phyloP scores from a whole-genome alignment of 169 alveolate genomes.

The Neospora caninum region DNA sequence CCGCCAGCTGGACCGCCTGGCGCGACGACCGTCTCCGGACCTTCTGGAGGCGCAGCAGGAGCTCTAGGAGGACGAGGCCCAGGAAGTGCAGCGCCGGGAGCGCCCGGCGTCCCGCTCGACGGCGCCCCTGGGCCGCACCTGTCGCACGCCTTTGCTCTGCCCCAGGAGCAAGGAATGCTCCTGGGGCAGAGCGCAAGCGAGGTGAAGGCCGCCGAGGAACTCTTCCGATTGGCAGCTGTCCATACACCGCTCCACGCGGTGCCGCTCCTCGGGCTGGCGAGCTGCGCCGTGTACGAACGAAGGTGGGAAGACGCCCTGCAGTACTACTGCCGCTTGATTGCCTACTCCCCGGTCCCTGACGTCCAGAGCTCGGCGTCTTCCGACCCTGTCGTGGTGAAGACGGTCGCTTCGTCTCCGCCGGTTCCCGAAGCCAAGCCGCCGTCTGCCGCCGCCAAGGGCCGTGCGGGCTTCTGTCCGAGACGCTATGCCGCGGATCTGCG shows the following conservation, averaged over 20 bases:
- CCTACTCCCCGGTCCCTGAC: slow-evolving; percentile 28
- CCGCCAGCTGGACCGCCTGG: background rate
- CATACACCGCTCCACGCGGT: slow-evolving; percentile 40
- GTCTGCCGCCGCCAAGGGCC: background rate
- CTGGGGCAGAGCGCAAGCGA: slow-evolving; percentile 46
- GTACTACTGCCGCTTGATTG: slow-evolving; percentile 35
- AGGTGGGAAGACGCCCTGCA: slow-evolving; percentile 43
- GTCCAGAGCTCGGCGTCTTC: background rate
- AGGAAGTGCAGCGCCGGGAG: slow-evolving; percentile 25
- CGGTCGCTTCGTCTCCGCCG: background rate
- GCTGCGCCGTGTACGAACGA: slow-evolving; percentile 62
- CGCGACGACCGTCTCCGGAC: background rate
- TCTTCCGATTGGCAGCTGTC: background rate
- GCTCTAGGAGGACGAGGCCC: background rate
- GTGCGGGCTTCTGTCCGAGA: background rate
- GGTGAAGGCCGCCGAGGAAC: slow-evolving; percentile 43
- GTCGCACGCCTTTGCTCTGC: background rate
- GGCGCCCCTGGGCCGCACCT: background rate
- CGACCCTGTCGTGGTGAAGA: background rate
- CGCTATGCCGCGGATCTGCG: slow-evolving; percentile 50
- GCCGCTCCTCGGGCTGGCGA: slow-evolving; percentile 53
- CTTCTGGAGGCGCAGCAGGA: background rate
- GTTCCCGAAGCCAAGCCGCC: background rate
- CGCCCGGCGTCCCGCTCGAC: background rate
- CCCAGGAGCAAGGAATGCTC: slow-evolving; percentile 32